Percentiles rank a stretch among this genome's conserved stretches.
Evolutionary conservation across 192 early-diverging fungal species (phyloP).

Genomic region (Coemansia sp.): DNA sequence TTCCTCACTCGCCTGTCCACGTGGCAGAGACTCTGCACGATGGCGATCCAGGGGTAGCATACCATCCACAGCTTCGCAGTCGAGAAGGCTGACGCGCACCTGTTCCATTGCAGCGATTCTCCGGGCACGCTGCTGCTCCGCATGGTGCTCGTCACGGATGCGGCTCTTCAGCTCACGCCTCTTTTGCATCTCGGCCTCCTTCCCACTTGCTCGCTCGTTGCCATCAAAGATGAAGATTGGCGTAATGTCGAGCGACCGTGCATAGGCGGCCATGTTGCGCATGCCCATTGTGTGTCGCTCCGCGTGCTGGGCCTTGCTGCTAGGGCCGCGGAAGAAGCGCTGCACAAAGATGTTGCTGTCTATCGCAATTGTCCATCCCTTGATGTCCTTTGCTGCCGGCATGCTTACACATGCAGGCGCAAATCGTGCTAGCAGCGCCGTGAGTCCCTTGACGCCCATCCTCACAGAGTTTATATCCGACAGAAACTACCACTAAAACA

Average conservation of each 20-base stretch:
- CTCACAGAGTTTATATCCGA: neutral
- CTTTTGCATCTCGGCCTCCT: constrained; percentile 49
- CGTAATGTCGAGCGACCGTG: constrained; percentile 54
- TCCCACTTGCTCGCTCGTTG: constrained; percentile 47
- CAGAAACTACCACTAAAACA: neutral
- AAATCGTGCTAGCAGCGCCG: constrained; percentile 53
- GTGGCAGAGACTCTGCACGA: neutral
- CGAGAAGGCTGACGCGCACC: neutral
- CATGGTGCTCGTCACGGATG: constrained; percentile 16
- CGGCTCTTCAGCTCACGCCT: constrained; percentile 18
- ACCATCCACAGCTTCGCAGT: neutral
- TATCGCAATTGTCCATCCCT: constrained; percentile 52
- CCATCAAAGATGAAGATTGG: constrained; percentile 77
- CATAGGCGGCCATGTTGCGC: constrained; percentile 53
- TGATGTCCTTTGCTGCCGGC: constrained; percentile 33
- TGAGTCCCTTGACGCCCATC: constrained; percentile 63
- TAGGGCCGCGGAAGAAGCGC: constrained; percentile 53
- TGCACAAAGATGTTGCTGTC: constrained; percentile 60
- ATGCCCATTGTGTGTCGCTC: constrained; percentile 62
- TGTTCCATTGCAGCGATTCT: constrained; percentile 18
- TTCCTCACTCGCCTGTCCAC: neutral
- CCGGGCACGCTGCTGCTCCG: constrained; percentile 11
- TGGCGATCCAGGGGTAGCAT: neutral
- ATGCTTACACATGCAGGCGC: constrained; percentile 50
- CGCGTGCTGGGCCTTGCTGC: constrained; percentile 39